Evolutionary conservation across 371 early-diverging fungal species (phyloP).

Genomic region (Smittium culicis): DNA sequence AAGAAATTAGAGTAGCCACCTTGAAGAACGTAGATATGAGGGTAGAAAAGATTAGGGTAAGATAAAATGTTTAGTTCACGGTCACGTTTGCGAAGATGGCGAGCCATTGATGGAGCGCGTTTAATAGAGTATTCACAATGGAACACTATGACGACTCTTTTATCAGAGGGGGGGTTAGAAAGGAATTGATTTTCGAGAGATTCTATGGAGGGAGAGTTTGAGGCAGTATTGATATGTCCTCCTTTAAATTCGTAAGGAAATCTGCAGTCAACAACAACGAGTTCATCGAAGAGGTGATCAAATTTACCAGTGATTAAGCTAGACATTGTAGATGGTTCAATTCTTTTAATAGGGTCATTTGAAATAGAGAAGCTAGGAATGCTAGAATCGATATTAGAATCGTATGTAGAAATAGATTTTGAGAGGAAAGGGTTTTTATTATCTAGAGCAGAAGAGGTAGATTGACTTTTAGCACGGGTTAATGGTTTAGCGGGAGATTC

Average conservation of each 20-base stretch:
- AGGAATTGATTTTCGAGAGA: slow-evolving; percentile 34
- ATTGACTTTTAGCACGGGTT: not conserved
- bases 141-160: slow-evolving; percentile 50
- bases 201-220: slow-evolving; percentile 44
- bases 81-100: slow-evolving; percentile 58
- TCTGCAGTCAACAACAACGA: slow-evolving; percentile 66
- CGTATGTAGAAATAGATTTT: not conserved
- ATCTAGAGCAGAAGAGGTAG: not conserved
- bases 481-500: not conserved
- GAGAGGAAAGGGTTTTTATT: not conserved
- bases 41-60: slow-evolving; percentile 68
- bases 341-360: slow-evolving; percentile 32
- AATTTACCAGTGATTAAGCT: slow-evolving; percentile 35
- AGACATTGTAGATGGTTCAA: slow-evolving; percentile 27
- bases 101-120: slow-evolving; percentile 74
- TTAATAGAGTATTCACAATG: slow-evolving; percentile 84
- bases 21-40: slow-evolving; percentile 77
- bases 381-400: not conserved
- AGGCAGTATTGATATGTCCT: slow-evolving; percentile 66
- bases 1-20: slow-evolving; percentile 79
- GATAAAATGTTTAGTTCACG: slow-evolving; percentile 45
- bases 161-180: slow-evolving; percentile 22
- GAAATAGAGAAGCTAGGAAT: slow-evolving; percentile 23
- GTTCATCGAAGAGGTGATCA: slow-evolving; percentile 34
- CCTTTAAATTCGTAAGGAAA: slow-evolving; percentile 78